Base-by-base conservation (phyloP, 805 yeast species). In the Nakazawaea anatomiae region DNA sequence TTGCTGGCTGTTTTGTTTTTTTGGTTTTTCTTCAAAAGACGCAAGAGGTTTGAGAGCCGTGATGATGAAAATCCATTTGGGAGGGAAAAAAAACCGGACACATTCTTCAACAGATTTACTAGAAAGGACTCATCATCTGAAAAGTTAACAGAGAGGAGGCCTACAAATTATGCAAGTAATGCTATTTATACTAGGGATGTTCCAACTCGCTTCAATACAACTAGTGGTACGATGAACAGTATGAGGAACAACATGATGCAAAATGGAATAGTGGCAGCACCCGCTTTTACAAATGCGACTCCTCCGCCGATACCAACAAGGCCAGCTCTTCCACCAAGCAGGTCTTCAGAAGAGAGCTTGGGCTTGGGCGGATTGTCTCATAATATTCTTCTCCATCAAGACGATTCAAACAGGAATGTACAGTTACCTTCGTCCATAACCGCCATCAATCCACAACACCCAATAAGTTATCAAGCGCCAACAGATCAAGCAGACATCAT, bases 1-100 rank as follows among this genome's bases (percentile, higher is more conserved):
- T 58, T 58, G 5, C 48, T 67, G 3, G 54, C 70, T 25, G 62
- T 56, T 1, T 58, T 57, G 6, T 55, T 57, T 0, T 54, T 62
- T 7, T 66, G 71, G 56, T 69, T 70, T 56, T 57, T 70, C 44
- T 39, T 71, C 25, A 68, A 65, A 48, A 63, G 68, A 48, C 57
- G 59, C 41, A 34, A 53, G 40, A 55, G 56, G 18, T 64, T 63
- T 31, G 72, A 68, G 8, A 71, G 66, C 14, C 70, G 68, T 44
- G 74, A 70, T 41, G 74, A 71, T 52, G 74, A 69, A 53, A 51
- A 51, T 34, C 53, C 53, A 25, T 46, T 46, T 27, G 42, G 28
- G 7, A 28, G 46, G 12, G 47, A 48, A n/a, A 36, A 36, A 29
- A 38, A 36, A 14, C 40, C 38, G n/a, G 28, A 35, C 6, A 18